Evolutionary conservation across 352 stramenopile genomes (phyloP), one percentile per base, ranked within the genome.

Genomic region (Phytophthora brassicae): DNA sequence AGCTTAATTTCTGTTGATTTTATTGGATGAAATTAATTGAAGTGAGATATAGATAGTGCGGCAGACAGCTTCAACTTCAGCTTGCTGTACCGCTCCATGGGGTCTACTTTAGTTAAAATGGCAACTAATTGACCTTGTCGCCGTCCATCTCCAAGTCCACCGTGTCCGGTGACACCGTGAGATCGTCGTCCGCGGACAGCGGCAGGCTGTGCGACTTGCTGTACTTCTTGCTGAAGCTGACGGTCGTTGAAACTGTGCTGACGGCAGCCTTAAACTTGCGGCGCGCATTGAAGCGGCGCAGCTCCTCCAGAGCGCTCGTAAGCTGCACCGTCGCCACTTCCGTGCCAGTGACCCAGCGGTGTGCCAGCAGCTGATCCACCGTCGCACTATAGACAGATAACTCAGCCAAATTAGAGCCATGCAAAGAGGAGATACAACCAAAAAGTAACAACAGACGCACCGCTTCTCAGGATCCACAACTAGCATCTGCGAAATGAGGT

Each of bases 221-320:
- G 72, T 80, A 88, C 53, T 80, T 78, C 68, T 92, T 92, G 64
- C 84, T 84, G 48, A 93, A 77, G 16, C 75, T 66, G 36, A 88
- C 85, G 19, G 82, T 86, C 43, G 84, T 77, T 42, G 86, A 76
- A 24, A 95, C 91, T 3, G 89, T 95, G 60, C 89, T 90, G 43
- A 98, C 90, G 4, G 92, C 92, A 20, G 86, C 90, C 75, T 97
- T 97, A 75, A 98, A 97, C 67, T 98, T 98, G 65, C 92, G 87
- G 52, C 94, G 96, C 20, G 91, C 94, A 68, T 98, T 98, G 80
- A 97, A 98, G 67, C 88, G 88, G 33, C 87, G 89, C 44, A 98
- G 79, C 61, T 98, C 83, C 45, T 96, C 84, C 49, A 98, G 74
- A 45, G 96, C 96, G 23, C 79, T 96, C 64, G 88, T 96, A 72